A percentile compares a stretch with the other conserved stretches of the same genome.
These are phyloP conservation scores for Oenanthe sinensis DNA, from an alignment of 129 eudicot species.

Conservation along the genomic window DNA sequence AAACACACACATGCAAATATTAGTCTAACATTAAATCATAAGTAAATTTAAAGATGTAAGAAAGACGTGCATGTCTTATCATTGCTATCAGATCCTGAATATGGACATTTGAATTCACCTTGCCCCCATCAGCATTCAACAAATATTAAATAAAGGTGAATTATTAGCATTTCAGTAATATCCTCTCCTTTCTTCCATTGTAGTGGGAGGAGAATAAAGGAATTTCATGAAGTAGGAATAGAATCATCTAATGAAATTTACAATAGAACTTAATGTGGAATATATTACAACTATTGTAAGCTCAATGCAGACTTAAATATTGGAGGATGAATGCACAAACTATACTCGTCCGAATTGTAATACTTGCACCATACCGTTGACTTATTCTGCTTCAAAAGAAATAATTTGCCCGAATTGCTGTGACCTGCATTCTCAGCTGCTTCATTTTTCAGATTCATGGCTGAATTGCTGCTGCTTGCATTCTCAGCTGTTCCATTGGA, in stretches of 20 bases:
- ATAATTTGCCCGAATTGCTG: slow-evolving; percentile 20
- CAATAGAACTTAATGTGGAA: neutral
- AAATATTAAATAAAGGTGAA: slow-evolving; percentile 40
- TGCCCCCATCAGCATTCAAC: slow-evolving; percentile 35
- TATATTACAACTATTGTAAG: neutral
- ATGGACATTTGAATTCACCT: slow-evolving; percentile 36
- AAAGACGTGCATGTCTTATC: slow-evolving; percentile 63
- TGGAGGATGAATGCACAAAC: neutral
- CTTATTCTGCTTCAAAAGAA: slow-evolving; percentile 1
- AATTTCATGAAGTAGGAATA: neutral
- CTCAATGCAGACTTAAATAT: neutral
- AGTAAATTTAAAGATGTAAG: neutral
- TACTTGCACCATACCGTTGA: slow-evolving; percentile 24
- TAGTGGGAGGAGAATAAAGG: neutral
- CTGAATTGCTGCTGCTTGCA: too few species aligned
- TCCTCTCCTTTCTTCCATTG: slow-evolving; percentile 8
- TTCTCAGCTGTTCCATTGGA: neutral
- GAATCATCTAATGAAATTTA: neutral
- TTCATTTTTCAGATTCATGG: too few species aligned
- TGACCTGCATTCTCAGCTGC: neutral
- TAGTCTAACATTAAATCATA: neutral
- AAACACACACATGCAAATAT: neutral
- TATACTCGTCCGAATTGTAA: neutral
- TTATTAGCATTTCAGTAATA: slow-evolving; percentile 10
- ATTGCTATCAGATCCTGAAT: slow-evolving; percentile 77